Evolutionary conservation across 1,284 basidiomycete genomes (phyloP).

Genomic region (Papiliotrema terrestris): DNA sequence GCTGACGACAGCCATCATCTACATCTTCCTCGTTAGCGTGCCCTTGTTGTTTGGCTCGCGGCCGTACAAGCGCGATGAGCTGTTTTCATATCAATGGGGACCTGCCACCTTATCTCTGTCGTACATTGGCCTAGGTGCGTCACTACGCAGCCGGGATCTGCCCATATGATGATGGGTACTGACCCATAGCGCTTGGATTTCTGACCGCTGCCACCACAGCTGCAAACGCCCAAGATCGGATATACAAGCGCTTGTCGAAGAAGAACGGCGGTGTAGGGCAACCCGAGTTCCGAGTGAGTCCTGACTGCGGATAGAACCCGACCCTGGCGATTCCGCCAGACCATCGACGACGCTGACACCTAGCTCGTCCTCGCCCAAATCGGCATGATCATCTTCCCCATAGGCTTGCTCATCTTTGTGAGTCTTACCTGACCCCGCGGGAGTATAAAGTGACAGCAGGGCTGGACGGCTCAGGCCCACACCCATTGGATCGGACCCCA

Average conservation of each 20-base stretch:
- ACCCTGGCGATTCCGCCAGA: too few relatives aligned
- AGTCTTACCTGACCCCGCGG: too few relatives aligned
- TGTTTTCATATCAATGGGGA: slow-evolving; percentile 51
- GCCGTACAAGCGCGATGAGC: slow-evolving; percentile 30
- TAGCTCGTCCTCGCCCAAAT: slow-evolving; percentile 48
- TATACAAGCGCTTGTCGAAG: slow-evolving; percentile 44
- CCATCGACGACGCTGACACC: neutral
- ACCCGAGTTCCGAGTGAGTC: slow-evolving; percentile 48
- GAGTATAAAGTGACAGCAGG: slow-evolving; percentile 13
- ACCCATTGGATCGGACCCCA: slow-evolving; percentile 48
- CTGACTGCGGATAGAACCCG: neutral
- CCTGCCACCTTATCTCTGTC: slow-evolving; percentile 44
- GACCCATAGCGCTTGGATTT: slow-evolving; percentile 46
- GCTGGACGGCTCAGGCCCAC: slow-evolving; percentile 45
- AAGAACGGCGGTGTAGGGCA: slow-evolving; percentile 33
- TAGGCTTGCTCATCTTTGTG: slow-evolving; percentile 49
- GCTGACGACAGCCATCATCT: slow-evolving; percentile 38
- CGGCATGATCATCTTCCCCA: slow-evolving; percentile 52
- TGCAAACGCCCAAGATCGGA: slow-evolving; percentile 46
- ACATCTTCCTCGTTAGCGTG: slow-evolving; percentile 49
- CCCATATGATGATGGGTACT: neutral
- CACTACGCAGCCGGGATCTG: neutral
- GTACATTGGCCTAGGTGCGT: slow-evolving; percentile 47
- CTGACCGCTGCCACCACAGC: slow-evolving; percentile 44
- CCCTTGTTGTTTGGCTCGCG: slow-evolving; percentile 49